A percentile compares a stretch with the other conserved stretches of the same genome.
Evolutionary conservation across 257 asterid species (phyloP).

Genomic region (Solanum sitiens): DNA sequence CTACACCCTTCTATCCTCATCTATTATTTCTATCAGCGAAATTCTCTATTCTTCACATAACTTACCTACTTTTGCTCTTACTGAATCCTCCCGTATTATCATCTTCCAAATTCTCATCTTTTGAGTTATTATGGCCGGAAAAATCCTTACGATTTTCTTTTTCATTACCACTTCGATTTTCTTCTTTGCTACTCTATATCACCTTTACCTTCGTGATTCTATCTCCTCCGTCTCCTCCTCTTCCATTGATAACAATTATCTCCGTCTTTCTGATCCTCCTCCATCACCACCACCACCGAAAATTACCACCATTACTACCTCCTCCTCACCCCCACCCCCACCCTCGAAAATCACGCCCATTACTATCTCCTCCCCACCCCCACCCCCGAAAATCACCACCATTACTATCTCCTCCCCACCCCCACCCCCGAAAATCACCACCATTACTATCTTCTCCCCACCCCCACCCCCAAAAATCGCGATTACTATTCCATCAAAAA

Average conservation of each 20-base stretch:
- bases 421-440: background rate
- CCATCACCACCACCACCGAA: background rate
- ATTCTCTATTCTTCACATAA: background rate
- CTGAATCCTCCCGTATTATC: background rate
- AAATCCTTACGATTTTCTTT: slow-evolving; percentile 31
- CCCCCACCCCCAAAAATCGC: background rate
- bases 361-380: background rate
- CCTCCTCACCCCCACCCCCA: background rate
- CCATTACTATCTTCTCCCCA: background rate
- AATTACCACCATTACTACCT: background rate
- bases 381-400: background rate
- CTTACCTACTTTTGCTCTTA: background rate
- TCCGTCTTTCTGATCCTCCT: background rate
- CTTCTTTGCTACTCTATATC: slow-evolving; percentile 43
- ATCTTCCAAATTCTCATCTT: background rate
- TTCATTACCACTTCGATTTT: slow-evolving; percentile 27
- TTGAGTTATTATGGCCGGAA: slow-evolving; percentile 35
- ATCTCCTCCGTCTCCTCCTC: background rate
- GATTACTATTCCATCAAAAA: background rate
- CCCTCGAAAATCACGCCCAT: background rate
- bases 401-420: background rate
- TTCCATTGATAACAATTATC: slow-evolving; percentile 2
- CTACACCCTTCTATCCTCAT: background rate
- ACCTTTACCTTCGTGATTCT: slow-evolving; percentile 33
- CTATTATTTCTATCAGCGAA: background rate